Conservation (phyloP, 257 asterid species). For the Ilex aquifolium region DNA sequence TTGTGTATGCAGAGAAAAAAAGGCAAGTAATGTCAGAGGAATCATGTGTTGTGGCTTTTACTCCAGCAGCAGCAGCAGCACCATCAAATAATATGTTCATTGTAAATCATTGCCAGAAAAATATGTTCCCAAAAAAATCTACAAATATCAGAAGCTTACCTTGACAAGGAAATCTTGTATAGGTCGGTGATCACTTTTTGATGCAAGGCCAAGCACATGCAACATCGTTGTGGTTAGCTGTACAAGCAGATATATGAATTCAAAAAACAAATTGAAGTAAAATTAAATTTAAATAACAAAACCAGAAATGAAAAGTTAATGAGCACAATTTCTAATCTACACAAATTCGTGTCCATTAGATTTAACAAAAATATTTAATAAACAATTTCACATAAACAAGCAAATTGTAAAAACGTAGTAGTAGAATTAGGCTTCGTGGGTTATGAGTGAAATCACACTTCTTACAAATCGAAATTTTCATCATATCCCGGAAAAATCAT, state of each 20-base stretch:
- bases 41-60: too few relatives aligned
- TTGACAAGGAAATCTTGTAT: conserved; percentile 61
- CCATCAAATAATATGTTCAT: too few relatives aligned
- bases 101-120: too few relatives aligned
- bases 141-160: conserved; percentile 34
- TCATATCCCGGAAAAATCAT: too few relatives aligned
- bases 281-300: neutral
- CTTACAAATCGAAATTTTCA: neutral
- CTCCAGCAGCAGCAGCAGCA: too few relatives aligned
- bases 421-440: too few relatives aligned
- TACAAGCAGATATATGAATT: conserved; percentile 11
- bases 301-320: neutral
- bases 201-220: conserved; percentile 83
- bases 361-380: too few relatives aligned
- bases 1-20: neutral
- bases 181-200: conserved; percentile 43
- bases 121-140: neutral
- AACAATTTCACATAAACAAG: too few relatives aligned
- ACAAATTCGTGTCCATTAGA: neutral
- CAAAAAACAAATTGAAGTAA: neutral
- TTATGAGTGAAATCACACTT: neutral
- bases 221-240: conserved; percentile 91
- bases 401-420: too few relatives aligned
- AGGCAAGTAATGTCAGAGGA: neutral
- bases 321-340: neutral